These are phyloP conservation scores for Kurtzmaniella cleridarum DNA, from an alignment of 805 yeast species.

Conservation along the genomic window DNA sequence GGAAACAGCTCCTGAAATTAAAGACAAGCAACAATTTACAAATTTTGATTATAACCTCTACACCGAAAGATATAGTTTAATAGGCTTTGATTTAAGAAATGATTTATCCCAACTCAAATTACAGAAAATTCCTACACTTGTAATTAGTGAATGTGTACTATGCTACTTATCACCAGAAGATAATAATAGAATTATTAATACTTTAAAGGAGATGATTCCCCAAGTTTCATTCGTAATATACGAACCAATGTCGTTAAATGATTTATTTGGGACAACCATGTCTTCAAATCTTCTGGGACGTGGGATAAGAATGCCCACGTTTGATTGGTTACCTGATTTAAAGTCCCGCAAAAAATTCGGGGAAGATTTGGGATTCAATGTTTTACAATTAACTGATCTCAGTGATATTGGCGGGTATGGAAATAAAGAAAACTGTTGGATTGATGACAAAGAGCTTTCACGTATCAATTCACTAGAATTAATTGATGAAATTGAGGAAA, in stretches of 20 bases:
- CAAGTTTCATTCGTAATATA: slow-evolving; percentile 42
- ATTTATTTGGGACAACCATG: slow-evolving; percentile 68
- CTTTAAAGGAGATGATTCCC: slow-evolving; percentile 7
- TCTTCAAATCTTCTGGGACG: slow-evolving; percentile 50
- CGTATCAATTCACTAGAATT: slow-evolving; percentile 54
- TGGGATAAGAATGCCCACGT: slow-evolving; percentile 58
- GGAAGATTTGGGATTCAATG: slow-evolving; percentile 9
- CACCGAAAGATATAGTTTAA: slow-evolving; percentile 43
- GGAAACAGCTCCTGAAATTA: slow-evolving; percentile 9
- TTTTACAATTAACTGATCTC: slow-evolving; percentile 41
- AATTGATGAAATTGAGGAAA: slow-evolving; percentile 73
- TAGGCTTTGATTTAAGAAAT: slow-evolving; percentile 50
- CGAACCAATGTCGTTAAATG: slow-evolving; percentile 65
- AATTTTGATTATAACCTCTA: slow-evolving; percentile 23
- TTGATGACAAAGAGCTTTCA: slow-evolving; percentile 29
- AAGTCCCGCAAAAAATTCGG: slow-evolving; percentile 20
- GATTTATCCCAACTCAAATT: slow-evolving; percentile 23
- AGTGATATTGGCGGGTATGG: slow-evolving; percentile 30
- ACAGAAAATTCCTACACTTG: slow-evolving; percentile 45
- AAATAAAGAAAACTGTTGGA: slow-evolving; percentile 34
- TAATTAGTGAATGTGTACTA: slow-evolving; percentile 71
- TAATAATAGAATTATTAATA: slow-evolving; percentile 37
- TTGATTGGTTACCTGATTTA: slow-evolving; percentile 47
- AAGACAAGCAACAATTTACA: slow-evolving; percentile 19
- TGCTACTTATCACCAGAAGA: slow-evolving; percentile 58